phyloP scores from a whole-genome alignment of 257 asterid species.

The Datura wrightii region DNA sequence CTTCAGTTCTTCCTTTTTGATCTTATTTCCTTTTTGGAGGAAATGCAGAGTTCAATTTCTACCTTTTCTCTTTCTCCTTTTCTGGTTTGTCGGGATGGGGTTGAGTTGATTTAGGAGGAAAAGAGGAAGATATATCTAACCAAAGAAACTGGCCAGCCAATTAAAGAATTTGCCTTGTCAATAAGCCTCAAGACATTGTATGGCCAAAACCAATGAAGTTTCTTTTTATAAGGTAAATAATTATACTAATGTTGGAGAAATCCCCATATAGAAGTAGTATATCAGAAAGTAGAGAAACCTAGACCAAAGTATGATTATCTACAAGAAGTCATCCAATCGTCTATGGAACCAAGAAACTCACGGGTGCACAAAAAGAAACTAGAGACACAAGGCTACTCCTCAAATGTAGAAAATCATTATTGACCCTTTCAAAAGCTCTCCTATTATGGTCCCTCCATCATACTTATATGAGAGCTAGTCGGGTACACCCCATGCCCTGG shows the following conservation, averaged over 20 bases:
- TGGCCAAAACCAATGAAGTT: neutral
- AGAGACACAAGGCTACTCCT: slow-evolving; percentile 2
- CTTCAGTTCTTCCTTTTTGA: neutral
- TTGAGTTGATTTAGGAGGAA: neutral
- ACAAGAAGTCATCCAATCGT: neutral
- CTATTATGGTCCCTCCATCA: neutral
- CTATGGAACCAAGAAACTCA: neutral
- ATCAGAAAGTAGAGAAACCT: neutral
- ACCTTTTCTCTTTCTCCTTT: neutral
- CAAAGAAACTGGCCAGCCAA: neutral
- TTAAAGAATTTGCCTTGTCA: slow-evolving; percentile 6
- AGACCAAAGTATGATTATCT: neutral
- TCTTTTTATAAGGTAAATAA: neutral
- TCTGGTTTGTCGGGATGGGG: neutral
- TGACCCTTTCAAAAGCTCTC: neutral
- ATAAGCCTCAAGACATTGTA: neutral
- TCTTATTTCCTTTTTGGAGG: neutral
- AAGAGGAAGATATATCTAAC: neutral
- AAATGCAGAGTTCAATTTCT: neutral
- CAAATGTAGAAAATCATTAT: neutral
- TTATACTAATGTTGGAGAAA: neutral
- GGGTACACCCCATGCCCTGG: neutral
- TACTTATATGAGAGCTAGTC: neutral
- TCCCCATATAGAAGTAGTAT: neutral
- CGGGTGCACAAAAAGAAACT: neutral